phyloP scores from a whole-genome alignment of 116 monocot species.

The Trichopus zeylanicus region DNA sequence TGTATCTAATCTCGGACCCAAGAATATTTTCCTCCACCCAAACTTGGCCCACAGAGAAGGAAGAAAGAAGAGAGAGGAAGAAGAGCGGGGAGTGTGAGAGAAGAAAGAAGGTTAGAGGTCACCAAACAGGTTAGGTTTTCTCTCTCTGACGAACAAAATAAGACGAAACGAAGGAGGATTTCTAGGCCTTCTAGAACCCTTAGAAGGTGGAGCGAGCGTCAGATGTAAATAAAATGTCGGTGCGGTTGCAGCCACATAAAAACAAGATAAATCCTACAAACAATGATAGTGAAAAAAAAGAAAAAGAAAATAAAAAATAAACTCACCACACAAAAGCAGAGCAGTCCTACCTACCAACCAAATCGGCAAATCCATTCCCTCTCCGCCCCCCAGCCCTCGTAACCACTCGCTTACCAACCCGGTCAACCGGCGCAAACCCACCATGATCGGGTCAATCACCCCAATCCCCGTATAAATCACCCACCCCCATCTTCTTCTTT shows the following conservation, averaged over 20 bases:
- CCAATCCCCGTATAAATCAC: slow-evolving; percentile 4
- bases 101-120: slow-evolving; percentile 1
- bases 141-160: too few relatives aligned
- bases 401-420: slow-evolving; percentile 25
- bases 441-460: slow-evolving; percentile 5
- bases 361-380: too few relatives aligned
- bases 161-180: too few relatives aligned
- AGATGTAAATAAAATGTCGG: background rate
- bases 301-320: background rate
- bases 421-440: background rate
- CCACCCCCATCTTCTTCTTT: background rate
- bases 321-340: slow-evolving; percentile 6
- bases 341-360: slow-evolving; percentile 30
- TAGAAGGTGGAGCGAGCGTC: background rate
- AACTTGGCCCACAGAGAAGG: too few relatives aligned
- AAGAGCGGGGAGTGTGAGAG: too few relatives aligned
- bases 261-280: background rate
- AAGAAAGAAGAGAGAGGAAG: too few relatives aligned
- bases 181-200: background rate
- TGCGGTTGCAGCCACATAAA: background rate
- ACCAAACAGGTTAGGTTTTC: background rate
- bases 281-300: background rate
- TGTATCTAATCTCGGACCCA: too few relatives aligned
- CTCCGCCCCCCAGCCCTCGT: slow-evolving; percentile 13
- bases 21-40: too few relatives aligned